Conservation (phyloP, 306 rosid genomes). For the Spatholobus suberectus region DNA sequence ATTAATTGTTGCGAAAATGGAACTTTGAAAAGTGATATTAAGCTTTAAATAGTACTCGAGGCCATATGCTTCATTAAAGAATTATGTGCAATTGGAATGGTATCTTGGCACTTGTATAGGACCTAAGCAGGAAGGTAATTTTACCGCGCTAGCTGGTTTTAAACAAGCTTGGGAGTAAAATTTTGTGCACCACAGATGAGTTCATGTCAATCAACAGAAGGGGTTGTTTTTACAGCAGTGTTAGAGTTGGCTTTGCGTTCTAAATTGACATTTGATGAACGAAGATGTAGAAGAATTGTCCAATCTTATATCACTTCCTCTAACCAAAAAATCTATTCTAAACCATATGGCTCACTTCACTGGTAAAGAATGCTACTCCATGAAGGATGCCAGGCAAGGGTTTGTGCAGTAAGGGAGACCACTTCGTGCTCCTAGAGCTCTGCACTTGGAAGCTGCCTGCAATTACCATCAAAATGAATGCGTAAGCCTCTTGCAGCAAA, state of each 20-base stretch:
- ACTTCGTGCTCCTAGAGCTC: slow-evolving; percentile 79
- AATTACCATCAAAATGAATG: slow-evolving; percentile 26
- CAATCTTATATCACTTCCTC: not conserved
- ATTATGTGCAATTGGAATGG: too few species aligned
- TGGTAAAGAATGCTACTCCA: slow-evolving; percentile 18
- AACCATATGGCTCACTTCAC: not conserved
- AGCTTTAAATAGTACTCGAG: too few species aligned
- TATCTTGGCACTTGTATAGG: not conserved
- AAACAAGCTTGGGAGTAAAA: too few species aligned
- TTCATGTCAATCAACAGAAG: too few species aligned
- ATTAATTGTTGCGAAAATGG: not conserved
- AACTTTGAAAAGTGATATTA: too few species aligned
- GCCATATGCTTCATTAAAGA: too few species aligned
- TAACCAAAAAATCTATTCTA: not conserved
- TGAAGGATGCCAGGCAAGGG: slow-evolving; percentile 58
- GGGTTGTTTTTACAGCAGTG: too few species aligned
- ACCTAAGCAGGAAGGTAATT: too few species aligned
- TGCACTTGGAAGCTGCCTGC: slow-evolving; percentile 85
- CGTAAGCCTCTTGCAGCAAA: slow-evolving; percentile 10
- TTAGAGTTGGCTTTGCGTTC: not conserved
- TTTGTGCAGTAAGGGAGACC: slow-evolving; percentile 68
- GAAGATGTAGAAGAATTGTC: not conserved
- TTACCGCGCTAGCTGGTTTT: too few species aligned
- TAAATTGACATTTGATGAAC: not conserved
- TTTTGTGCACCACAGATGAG: too few species aligned